Conservation (phyloP, 768 basidiomycete species). For the Kwoniella sp. region DNA sequence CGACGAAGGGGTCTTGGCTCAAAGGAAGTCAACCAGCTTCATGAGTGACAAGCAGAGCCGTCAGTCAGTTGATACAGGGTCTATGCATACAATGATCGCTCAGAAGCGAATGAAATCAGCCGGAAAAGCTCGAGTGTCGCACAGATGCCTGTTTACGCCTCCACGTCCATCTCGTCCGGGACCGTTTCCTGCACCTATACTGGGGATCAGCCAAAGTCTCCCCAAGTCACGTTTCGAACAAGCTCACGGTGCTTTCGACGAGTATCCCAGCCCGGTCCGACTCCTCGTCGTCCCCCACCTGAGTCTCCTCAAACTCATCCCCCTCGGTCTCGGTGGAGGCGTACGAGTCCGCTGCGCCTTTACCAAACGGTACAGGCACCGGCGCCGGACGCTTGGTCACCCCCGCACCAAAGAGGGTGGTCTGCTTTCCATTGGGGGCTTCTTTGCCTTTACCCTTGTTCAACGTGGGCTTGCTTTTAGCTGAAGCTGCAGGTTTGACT, state of each 20-base stretch:
- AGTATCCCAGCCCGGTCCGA: conserved; percentile 19
- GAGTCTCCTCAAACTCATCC: conserved; percentile 11
- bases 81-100: not conserved
- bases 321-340: conserved; percentile 17
- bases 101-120: not conserved
- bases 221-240: too few relatives aligned
- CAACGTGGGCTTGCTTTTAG: conserved; percentile 7
- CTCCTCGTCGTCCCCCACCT: conserved; percentile 14
- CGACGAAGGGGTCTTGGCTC: too few relatives aligned
- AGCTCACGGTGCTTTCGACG: conserved; percentile 23
- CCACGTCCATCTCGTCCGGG: conserved; percentile 30
- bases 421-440: conserved; percentile 29
- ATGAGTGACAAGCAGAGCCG: too few relatives aligned
- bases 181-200: conserved; percentile 24
- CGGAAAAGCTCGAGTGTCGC: too few relatives aligned
- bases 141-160: conserved; percentile 1
- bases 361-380: conserved; percentile 5
- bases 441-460: conserved; percentile 12
- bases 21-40: too few relatives aligned
- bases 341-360: conserved; percentile 10
- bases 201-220: not conserved
- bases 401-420: conserved; percentile 29
- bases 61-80: too few relatives aligned
- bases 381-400: conserved; percentile 17
- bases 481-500: conserved; percentile 1